Conservation (phyloP, 768 basidiomycete species). For the Lanmaoa pseudosensibilis region DNA sequence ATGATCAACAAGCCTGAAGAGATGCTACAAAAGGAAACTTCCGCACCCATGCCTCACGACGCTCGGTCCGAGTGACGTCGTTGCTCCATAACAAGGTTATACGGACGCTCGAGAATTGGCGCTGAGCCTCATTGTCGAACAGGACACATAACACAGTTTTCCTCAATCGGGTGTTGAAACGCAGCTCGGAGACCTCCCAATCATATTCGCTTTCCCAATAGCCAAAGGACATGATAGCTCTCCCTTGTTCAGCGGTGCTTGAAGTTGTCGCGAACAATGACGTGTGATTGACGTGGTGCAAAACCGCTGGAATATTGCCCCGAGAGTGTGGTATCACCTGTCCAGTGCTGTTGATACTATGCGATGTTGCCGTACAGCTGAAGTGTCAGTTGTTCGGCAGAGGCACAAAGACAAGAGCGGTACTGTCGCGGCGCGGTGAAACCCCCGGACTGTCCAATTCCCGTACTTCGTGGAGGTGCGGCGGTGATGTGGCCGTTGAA, state of each 20-base stretch:
- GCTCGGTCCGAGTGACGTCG: neutral
- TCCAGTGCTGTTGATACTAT: too few relatives aligned
- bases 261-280: neutral
- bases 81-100: slow-evolving; percentile 2
- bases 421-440: neutral
- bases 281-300: too few relatives aligned
- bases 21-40: neutral
- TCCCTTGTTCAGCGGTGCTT: neutral
- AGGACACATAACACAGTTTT: slow-evolving; percentile 1
- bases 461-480: too few relatives aligned
- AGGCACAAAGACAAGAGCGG: neutral
- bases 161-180: neutral
- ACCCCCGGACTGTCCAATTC: too few relatives aligned
- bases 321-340: too few relatives aligned
- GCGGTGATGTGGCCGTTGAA: neutral
- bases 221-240: neutral
- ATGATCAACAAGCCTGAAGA: neutral
- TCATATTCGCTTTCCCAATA: neutral
- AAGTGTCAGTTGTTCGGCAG: neutral
- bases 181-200: neutral
- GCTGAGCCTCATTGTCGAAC: slow-evolving; percentile 3
- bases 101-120: slow-evolving; percentile 3
- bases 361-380: neutral
- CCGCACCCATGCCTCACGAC: neutral
- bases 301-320: neutral